These are phyloP conservation scores for Neonothopanus nambi DNA, from an alignment of 1,284 basidiomycete genomes.

Conservation along the genomic window DNA sequence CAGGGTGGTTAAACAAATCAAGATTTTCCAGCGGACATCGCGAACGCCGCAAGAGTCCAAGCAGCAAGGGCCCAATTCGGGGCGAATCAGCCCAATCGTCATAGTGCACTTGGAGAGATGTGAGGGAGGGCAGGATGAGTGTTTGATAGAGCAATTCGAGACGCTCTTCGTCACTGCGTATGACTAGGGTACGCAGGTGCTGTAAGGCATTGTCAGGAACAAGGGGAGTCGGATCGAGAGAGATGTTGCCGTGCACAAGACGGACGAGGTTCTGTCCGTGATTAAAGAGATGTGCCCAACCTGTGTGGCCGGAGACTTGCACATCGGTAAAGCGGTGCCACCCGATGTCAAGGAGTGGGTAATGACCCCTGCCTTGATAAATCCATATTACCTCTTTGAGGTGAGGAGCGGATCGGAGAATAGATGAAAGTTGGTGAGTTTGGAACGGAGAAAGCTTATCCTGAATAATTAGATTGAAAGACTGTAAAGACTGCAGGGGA, in stretches of 20 bases:
- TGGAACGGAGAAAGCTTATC: neutral
- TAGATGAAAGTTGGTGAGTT: neutral
- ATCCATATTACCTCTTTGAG: neutral
- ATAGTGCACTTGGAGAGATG: constrained; percentile 1
- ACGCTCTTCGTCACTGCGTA: neutral
- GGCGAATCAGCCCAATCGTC: neutral
- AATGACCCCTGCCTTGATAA: neutral
- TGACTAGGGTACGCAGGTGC: neutral
- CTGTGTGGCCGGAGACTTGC: too few relatives aligned
- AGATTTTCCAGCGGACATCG: constrained; percentile 14
- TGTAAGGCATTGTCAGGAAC: neutral
- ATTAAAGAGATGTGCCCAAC: neutral
- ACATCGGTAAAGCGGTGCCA: neutral
- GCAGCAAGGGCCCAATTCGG: neutral
- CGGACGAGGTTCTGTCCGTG: neutral
- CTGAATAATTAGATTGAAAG: neutral
- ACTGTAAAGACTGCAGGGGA: too few relatives aligned
- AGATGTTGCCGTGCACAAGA: neutral
- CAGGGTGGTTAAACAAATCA: constrained; percentile 9
- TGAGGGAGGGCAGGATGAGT: constrained; percentile 9
- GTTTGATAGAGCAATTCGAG: neutral
- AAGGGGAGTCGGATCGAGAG: neutral
- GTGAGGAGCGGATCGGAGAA: neutral
- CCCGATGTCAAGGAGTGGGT: neutral
- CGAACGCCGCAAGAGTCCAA: constrained; percentile 14